Conservation (phyloP, 495 filamentous ascomycete species). For the Xylaria bambusicola region DNA sequence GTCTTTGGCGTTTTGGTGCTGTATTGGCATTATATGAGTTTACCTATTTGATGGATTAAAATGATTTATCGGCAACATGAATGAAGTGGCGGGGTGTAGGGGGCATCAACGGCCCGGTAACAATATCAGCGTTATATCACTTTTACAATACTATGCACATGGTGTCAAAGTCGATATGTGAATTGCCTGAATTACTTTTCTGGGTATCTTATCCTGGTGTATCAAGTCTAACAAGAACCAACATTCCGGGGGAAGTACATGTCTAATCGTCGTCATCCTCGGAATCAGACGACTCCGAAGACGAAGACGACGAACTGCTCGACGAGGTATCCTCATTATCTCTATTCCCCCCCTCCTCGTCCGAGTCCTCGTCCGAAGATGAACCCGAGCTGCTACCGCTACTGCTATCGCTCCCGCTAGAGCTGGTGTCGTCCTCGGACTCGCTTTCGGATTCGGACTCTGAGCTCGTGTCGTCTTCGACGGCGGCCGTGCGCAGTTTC, state of each 20-base stretch:
- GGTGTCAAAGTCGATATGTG: neutral
- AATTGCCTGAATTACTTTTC: slow-evolving; percentile 5
- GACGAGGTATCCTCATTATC: slow-evolving; percentile 29
- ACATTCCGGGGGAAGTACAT: neutral
- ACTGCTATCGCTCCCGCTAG: slow-evolving; percentile 33
- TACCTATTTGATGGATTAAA: too few species aligned
- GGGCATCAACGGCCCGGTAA: too few species aligned
- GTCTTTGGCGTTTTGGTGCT: too few species aligned
- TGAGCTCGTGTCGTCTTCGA: slow-evolving; percentile 40
- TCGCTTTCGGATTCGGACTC: slow-evolving; percentile 37
- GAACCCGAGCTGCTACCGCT: slow-evolving; percentile 28
- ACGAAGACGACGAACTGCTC: slow-evolving; percentile 34
- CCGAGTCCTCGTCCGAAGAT: slow-evolving; percentile 20
- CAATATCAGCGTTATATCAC: too few species aligned
- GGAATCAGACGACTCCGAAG: slow-evolving; percentile 23
- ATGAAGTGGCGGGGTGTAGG: too few species aligned
- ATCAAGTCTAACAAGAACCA: slow-evolving; percentile 10
- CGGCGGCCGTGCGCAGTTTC: slow-evolving; percentile 49
- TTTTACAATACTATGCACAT: neutral
- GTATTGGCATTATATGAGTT: too few species aligned
- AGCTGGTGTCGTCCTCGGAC: slow-evolving; percentile 33
- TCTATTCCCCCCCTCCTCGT: slow-evolving; percentile 16
- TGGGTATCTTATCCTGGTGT: slow-evolving; percentile 18
- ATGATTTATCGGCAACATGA: too few species aligned
- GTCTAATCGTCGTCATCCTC: slow-evolving; percentile 21